Evolutionary conservation across 2,329 filamentous ascomycete genomes (phyloP).

Genomic region (Exophiala sp.): DNA sequence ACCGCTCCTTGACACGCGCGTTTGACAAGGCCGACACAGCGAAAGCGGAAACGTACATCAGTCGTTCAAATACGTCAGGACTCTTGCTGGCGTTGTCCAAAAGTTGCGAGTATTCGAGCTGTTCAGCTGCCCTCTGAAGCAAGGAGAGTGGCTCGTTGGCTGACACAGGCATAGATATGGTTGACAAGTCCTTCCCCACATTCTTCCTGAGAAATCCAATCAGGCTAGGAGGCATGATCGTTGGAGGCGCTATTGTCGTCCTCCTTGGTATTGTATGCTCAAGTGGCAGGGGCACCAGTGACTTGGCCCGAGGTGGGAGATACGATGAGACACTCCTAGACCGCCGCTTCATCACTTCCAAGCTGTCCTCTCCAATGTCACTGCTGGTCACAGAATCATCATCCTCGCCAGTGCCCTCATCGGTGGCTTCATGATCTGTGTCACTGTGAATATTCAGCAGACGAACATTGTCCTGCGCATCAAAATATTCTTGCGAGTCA

Average conservation of each 20-base stretch:
- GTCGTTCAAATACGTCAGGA: constrained; percentile 62
- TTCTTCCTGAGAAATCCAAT: constrained; percentile 96
- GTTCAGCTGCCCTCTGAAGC: constrained; percentile 83
- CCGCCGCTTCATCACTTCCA: constrained; percentile 32
- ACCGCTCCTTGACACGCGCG: constrained; percentile 79
- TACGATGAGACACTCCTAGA: constrained; percentile 47
- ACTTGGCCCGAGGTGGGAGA: constrained; percentile 74
- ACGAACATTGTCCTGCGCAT: constrained; percentile 70
- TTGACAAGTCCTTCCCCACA: constrained; percentile 94
- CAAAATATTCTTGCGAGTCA: constrained; percentile 87
- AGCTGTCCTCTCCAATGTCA: constrained; percentile 50
- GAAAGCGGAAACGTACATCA: constrained; percentile 85
- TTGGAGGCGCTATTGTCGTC: constrained; percentile 67
- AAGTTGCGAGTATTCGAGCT: constrained; percentile 83
- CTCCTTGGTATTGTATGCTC: constrained; percentile 61
- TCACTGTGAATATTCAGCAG: constrained; percentile 71
- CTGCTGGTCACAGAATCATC: constrained; percentile 63
- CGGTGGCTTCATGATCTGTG: constrained; percentile 62
- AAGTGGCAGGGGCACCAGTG: constrained; percentile 72
- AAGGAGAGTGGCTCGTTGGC: constrained; percentile 89
- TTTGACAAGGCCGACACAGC: constrained; percentile 83
- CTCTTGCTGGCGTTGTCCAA: constrained; percentile 67
- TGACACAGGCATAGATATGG: constrained; percentile 95
- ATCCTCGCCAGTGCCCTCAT: constrained; percentile 45
- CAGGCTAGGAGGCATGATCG: constrained; percentile 78